Percentiles rank a stretch among this genome's conserved stretches.
Evolutionary conservation across 768 basidiomycete species (phyloP).

Genomic region (Calvatia gigantea): DNA sequence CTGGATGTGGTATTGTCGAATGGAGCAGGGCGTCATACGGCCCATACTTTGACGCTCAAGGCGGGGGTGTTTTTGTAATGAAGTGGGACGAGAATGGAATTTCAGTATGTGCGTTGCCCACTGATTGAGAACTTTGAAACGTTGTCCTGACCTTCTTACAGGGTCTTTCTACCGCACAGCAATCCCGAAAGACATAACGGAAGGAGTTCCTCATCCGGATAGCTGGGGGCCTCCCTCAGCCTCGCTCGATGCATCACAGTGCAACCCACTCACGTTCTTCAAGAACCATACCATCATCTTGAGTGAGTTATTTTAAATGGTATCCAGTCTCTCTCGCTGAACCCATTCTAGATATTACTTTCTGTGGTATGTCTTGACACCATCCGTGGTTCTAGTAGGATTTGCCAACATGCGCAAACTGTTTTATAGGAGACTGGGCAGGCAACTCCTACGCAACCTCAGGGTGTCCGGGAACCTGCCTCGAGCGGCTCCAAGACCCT

Average conservation of each 20-base stretch:
- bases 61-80: conserved; percentile 87
- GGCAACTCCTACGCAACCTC: conserved; percentile 75
- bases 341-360: conserved; percentile 61
- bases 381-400: not conserved
- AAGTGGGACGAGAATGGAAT: conserved; percentile 82
- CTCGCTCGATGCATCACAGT: conserved; percentile 45
- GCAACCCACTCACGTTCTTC: conserved; percentile 59
- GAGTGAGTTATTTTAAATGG: conserved; percentile 39
- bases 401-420: not conserved
- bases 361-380: conserved; percentile 53
- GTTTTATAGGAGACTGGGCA: conserved; percentile 69
- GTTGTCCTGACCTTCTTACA: conserved; percentile 21
- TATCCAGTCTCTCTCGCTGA: not conserved
- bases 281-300: conserved; percentile 72
- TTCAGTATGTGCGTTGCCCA: conserved; percentile 59
- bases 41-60: conserved; percentile 71
- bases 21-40: conserved; percentile 84
- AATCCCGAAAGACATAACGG: conserved; percentile 61
- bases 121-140: not conserved
- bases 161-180: conserved; percentile 84
- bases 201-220: conserved; percentile 60
- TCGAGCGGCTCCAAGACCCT: conserved; percentile 59
- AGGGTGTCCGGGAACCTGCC: conserved; percentile 73
- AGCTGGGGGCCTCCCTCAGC: conserved; percentile 72
- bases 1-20: conserved; percentile 77